Base-by-base conservation (phyloP, 1,284 basidiomycete species). In the Ganoderma resinaceum region DNA sequence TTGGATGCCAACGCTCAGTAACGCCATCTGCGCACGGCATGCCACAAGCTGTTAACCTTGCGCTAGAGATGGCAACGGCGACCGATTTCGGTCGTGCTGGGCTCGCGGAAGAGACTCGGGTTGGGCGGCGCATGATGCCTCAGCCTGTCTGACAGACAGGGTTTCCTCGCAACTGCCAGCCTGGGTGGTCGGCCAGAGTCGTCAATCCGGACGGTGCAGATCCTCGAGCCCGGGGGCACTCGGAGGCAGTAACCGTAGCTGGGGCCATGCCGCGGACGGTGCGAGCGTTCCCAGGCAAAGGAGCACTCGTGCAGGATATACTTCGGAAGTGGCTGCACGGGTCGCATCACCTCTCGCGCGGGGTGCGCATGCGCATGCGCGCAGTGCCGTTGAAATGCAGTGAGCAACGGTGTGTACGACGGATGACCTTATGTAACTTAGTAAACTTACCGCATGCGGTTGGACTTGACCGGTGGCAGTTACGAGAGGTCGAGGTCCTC, bases 231-330 rank as follows among this genome's bases (percentile, higher is more conserved):
- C 46, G 23, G 23, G 46, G 46, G 7, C 26, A 58, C 20, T 58
- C 55, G 55, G 55, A 9, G 31, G 55, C 55, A 37, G n/a, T 58
- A 33, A 37, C 29, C 26, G 52, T 29, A 55, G 52, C 26, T 57
- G 55, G 55, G 8, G 55, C 55, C 55, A 35, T 37, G 33, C 33
- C 33, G 20, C 14, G 33, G 20, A 58, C 18, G 55, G 55, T 37
- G 33, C 55, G 31, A 58, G 55, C 55, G 33, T 37, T 37, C 55
- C 55, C 55, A 37, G 33, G 55, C 33, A 58, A 18, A 23, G 55
- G 55, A 58, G 55, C 31, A 58, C 55, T 37, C 55, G 20, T 31
- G 31, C 55, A n/a, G 55, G 18, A 37, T 12, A n/a, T 58, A 33
- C n/a, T n/a, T n/a, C n/a, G n/a, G 26, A 20, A 33, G 20, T 33